These are phyloP conservation scores for Aegilops umbellulata DNA, from an alignment of 176 grass and related monocot species.

Conservation along the genomic window DNA sequence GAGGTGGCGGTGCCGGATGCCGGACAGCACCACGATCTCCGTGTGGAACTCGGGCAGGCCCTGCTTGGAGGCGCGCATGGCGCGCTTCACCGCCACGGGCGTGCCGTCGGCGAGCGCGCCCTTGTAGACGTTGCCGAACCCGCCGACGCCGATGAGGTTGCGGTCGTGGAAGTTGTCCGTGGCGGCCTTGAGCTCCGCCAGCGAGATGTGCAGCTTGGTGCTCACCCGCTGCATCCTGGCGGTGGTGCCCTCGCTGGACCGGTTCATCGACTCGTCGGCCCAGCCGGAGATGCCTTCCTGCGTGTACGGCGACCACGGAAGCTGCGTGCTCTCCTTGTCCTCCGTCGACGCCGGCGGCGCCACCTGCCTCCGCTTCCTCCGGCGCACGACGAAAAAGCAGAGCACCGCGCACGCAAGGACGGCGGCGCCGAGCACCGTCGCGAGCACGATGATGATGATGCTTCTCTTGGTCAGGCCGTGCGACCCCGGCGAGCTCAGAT, in stretches of 20 bases:
- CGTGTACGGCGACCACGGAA: conserved; percentile 39
- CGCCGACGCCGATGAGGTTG: conserved; percentile 54
- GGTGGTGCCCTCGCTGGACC: conserved; percentile 6
- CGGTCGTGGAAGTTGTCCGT: conserved; percentile 56
- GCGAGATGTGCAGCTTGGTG: conserved; percentile 43
- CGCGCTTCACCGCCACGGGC: conserved; percentile 67
- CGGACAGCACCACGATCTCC: conserved; percentile 71
- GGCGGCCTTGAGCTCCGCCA: conserved; percentile 47
- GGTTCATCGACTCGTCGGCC: conserved; percentile 44
- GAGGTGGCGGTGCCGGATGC: conserved; percentile 69
- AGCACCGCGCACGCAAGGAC: conserved; percentile 7
- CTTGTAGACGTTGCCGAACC: conserved; percentile 74
- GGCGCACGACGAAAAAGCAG: neutral
- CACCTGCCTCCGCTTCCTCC: conserved; percentile 6
- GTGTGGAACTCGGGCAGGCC: conserved; percentile 64
- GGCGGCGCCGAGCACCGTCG: conserved; percentile 29
- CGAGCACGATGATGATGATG: neutral
- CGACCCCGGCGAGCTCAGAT: neutral
- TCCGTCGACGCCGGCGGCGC: conserved; percentile 29
- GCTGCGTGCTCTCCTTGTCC: conserved; percentile 30
- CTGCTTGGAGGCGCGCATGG: conserved; percentile 37
- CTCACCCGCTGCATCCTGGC: conserved; percentile 31
- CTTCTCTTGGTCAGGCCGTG: neutral
- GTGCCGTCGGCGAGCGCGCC: conserved; percentile 49
- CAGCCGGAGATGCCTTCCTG: neutral